phyloP scores from a whole-genome alignment of 106 monocot species.

The Dioscorea alata region DNA sequence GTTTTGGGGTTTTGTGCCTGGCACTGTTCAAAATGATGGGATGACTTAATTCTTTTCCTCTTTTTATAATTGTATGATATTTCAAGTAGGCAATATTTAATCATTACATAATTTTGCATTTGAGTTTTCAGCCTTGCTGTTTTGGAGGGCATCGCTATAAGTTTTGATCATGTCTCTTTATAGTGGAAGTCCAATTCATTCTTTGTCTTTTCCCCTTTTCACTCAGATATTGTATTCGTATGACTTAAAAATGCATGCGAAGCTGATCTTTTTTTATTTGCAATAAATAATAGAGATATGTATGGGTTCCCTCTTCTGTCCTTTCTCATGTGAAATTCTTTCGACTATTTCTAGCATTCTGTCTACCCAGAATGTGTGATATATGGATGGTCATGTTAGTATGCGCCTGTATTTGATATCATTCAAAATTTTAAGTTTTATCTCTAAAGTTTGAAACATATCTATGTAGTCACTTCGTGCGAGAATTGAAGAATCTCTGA shows the following conservation, averaged over 20 bases:
- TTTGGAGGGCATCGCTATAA: slow-evolving; percentile 88
- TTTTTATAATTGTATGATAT: neutral
- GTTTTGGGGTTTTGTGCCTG: neutral
- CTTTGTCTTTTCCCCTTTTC: no score
- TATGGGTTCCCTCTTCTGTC: neutral
- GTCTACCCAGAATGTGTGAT: neutral
- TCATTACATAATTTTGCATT: no score
- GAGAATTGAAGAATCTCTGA: slow-evolving; percentile 53
- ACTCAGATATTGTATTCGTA: no score
- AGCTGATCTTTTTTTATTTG: neutral
- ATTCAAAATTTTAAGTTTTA: no score
- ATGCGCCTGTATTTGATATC: no score
- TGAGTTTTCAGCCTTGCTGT: slow-evolving; percentile 85
- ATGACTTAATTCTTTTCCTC: neutral
- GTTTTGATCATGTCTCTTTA: slow-evolving; percentile 37
- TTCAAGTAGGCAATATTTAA: no score
- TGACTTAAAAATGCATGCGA: neutral
- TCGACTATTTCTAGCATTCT: neutral
- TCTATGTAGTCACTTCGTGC: slow-evolving; percentile 84
- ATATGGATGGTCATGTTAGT: neutral
- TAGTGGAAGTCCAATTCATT: no score
- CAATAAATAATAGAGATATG: neutral
- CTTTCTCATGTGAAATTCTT: neutral
- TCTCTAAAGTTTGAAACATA: neutral
- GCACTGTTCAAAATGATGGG: neutral